These are phyloP conservation scores for Starmerella etchellsii DNA, from an alignment of 805 yeast species.

Conservation along the genomic window DNA sequence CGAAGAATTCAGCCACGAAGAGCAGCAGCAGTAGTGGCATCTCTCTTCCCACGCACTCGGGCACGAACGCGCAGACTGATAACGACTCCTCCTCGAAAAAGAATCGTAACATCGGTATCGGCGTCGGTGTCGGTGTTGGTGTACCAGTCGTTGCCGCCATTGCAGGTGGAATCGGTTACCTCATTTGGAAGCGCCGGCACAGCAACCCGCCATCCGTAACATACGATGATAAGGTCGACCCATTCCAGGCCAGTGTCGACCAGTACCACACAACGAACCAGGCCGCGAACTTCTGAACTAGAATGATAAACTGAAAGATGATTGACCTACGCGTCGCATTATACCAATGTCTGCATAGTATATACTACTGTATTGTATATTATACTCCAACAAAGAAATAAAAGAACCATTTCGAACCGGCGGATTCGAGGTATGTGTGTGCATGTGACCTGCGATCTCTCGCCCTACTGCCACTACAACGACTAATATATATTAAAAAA, in stretches of 20 bases:
- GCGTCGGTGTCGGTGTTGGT: conserved; percentile 61
- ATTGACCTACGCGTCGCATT: no score
- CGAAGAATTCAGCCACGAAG: conserved; percentile 3
- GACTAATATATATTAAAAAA: no score
- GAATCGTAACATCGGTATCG: conserved; percentile 41
- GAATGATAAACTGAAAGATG: no score
- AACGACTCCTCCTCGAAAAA: conserved; percentile 5
- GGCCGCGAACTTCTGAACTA: conserved; percentile 28
- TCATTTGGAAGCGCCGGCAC: conserved; percentile 17
- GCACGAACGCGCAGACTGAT: background rate
- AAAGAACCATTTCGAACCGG: no score
- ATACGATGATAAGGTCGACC: conserved; percentile 24
- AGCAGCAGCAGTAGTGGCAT: background rate
- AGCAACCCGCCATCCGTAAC: conserved; percentile 5
- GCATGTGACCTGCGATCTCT: no score
- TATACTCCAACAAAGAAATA: no score
- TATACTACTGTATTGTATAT: no score
- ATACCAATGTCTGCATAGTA: no score
- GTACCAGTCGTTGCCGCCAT: conserved; percentile 42
- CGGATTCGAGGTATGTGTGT: no score
- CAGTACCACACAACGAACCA: conserved; percentile 28
- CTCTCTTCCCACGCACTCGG: background rate
- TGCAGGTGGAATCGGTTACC: conserved; percentile 20
- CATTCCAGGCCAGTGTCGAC: conserved; percentile 28
- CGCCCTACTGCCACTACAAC: no score